phyloP scores from a whole-genome alignment of 2,329 filamentous ascomycete species.

The Penicillium digitatum region DNA sequence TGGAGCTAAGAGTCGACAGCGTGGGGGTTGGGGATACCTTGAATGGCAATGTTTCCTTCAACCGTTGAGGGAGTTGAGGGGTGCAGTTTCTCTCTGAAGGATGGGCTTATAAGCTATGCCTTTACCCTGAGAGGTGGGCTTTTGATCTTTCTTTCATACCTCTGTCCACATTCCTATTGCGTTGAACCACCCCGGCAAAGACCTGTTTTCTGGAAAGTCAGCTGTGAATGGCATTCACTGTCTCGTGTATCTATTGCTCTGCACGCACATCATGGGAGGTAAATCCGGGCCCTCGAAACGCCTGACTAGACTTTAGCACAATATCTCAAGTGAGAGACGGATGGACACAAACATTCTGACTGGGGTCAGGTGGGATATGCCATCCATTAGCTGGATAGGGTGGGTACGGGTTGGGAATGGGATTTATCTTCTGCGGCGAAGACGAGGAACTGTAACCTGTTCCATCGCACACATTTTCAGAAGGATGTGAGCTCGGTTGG shows the following conservation, averaged over 20 bases:
- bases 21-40: background rate
- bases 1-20: background rate
- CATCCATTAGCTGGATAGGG: slow-evolving; percentile 1
- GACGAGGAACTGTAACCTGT: background rate
- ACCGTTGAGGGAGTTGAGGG: background rate
- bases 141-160: background rate
- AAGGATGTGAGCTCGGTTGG: background rate
- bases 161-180: background rate
- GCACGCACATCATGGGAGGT: background rate
- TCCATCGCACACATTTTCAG: background rate
- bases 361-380: background rate
- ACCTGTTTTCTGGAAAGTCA: background rate
- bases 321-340: background rate
- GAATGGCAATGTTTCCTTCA: background rate
- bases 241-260: background rate
- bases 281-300: background rate
- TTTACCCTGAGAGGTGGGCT: background rate
- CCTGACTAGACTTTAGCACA: background rate
- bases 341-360: slow-evolving; percentile 7
- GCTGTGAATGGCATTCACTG: background rate
- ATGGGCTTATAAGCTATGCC: background rate
- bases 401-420: background rate
- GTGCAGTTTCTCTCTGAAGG: background rate
- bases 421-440: background rate
- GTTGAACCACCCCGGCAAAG: background rate